Evolutionary conservation across 2,329 filamentous ascomycete genomes (phyloP).

Genomic region (Ascochyta pisi): DNA sequence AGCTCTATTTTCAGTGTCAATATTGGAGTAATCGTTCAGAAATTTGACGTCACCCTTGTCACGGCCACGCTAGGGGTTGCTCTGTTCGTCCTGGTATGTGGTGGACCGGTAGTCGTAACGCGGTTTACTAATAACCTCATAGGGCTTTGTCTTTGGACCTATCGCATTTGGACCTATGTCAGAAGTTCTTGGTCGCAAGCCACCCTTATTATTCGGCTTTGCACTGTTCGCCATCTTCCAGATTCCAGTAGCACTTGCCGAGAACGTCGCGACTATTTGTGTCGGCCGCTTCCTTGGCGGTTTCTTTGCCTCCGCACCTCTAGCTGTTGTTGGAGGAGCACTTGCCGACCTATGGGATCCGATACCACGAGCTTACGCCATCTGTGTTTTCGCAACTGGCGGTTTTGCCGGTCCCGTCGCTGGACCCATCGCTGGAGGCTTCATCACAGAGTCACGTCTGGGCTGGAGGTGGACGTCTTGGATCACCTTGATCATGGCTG

Average conservation of each 20-base stretch:
- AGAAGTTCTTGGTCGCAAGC: slow-evolving; percentile 56
- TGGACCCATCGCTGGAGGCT: slow-evolving; percentile 58
- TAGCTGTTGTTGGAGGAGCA: slow-evolving; percentile 45
- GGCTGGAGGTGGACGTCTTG: slow-evolving; percentile 49
- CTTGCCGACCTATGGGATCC: slow-evolving; percentile 48
- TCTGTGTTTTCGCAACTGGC: slow-evolving; percentile 46
- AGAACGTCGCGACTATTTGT: slow-evolving; percentile 60
- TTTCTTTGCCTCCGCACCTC: slow-evolving; percentile 56
- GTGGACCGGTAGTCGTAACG: no score
- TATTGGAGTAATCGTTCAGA: slow-evolving; percentile 58
- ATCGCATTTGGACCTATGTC: slow-evolving; percentile 58
- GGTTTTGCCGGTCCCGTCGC: slow-evolving; percentile 46
- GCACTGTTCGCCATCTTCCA: slow-evolving; percentile 51
- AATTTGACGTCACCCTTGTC: slow-evolving; percentile 56
- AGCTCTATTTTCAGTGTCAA: slow-evolving; percentile 67
- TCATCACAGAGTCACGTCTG: slow-evolving; percentile 43
- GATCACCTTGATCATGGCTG: slow-evolving; percentile 48
- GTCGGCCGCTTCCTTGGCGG: slow-evolving; percentile 61
- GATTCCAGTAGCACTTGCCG: slow-evolving; percentile 48
- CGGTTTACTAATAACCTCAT: slow-evolving; percentile 6
- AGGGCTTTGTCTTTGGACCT: slow-evolving; percentile 60
- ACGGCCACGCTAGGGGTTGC: slow-evolving; percentile 58
- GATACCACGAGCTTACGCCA: slow-evolving; percentile 45
- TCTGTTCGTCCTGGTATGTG: slow-evolving; percentile 52
- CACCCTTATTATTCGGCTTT: slow-evolving; percentile 42